phyloP scores from a whole-genome alignment of 306 rosid species.

The Crotalaria pallida region DNA sequence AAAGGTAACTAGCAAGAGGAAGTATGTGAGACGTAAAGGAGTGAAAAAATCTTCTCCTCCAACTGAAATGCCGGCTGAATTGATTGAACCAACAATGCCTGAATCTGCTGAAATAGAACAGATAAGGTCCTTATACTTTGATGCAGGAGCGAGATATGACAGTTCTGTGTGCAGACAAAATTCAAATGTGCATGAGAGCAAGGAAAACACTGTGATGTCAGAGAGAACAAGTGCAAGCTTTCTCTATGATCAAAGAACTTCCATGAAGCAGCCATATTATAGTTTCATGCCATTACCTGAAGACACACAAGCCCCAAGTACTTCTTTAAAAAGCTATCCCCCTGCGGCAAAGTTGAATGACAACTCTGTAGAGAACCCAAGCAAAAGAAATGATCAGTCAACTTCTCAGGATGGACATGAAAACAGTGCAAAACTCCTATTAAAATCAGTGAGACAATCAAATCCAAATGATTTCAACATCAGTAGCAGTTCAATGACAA shows the following conservation, averaged over 20 bases:
- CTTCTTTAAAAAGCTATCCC: conserved; percentile 14
- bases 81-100: conserved; percentile 19
- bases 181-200: conserved; percentile 11
- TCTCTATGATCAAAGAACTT: conserved; percentile 14
- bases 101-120: conserved; percentile 36
- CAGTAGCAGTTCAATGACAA: conserved; percentile 25
- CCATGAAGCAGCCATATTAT: conserved; percentile 22
- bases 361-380: conserved; percentile 10
- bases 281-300: conserved; percentile 19
- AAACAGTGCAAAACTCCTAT: neutral
- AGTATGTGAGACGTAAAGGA: conserved; percentile 40
- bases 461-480: conserved; percentile 27
- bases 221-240: conserved; percentile 21
- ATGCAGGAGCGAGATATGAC: conserved; percentile 27
- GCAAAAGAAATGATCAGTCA: conserved; percentile 21
- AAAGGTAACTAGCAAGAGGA: conserved; percentile 31
- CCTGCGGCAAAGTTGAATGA: conserved; percentile 17
- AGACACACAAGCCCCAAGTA: conserved; percentile 13
- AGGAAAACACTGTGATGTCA: conserved; percentile 7
- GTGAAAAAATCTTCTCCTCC: conserved; percentile 21
- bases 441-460: neutral
- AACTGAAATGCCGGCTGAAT: conserved; percentile 18
- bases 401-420: conserved; percentile 22
- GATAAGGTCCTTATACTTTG: conserved; percentile 44
- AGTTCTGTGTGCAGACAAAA: conserved; percentile 20